These are phyloP conservation scores for Gloeophyllum trabeum DNA, from an alignment of 768 basidiomycete genomes.

Conservation along the genomic window DNA sequence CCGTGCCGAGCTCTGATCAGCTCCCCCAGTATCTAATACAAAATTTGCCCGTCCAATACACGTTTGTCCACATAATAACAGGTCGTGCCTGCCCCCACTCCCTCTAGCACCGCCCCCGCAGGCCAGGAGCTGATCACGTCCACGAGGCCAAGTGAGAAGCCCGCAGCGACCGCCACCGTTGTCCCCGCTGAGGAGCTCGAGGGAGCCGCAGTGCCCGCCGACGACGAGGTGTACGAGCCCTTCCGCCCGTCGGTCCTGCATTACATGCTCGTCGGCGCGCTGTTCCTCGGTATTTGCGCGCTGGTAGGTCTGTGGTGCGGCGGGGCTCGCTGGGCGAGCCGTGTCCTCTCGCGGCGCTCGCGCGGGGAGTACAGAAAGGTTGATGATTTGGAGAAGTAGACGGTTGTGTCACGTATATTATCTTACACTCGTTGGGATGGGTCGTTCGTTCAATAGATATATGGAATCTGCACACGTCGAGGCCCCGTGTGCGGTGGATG, in stretches of 20 bases:
- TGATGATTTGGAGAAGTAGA: constrained; percentile 39
- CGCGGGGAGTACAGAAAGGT: constrained; percentile 34
- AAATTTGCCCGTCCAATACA: constrained; percentile 17
- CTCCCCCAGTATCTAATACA: constrained; percentile 11
- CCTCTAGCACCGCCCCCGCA: constrained; percentile 13
- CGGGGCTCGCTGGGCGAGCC: constrained; percentile 32
- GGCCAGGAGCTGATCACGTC: constrained; percentile 1
- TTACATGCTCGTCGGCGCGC: no score
- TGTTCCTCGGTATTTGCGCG: no score
- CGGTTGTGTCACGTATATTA: no score
- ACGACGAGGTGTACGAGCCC: constrained; percentile 6
- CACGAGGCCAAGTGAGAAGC: no score
- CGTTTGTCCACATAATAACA: constrained; percentile 16
- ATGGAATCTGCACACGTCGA: no score
- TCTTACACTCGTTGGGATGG: no score
- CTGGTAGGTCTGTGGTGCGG: constrained; percentile 46
- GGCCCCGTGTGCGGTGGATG: no score
- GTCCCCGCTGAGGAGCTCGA: constrained; percentile 7
- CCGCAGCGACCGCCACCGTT: no score
- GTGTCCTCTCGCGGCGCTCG: constrained; percentile 24
- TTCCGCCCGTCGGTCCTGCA: no score
- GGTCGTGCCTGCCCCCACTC: constrained; percentile 13
- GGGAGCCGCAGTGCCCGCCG: no score
- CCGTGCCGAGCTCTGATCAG: constrained; percentile 81
- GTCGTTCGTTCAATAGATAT: no score